Evolutionary conservation across 2,329 filamentous ascomycete species (phyloP).

Genomic region (Macrophomina tecta): DNA sequence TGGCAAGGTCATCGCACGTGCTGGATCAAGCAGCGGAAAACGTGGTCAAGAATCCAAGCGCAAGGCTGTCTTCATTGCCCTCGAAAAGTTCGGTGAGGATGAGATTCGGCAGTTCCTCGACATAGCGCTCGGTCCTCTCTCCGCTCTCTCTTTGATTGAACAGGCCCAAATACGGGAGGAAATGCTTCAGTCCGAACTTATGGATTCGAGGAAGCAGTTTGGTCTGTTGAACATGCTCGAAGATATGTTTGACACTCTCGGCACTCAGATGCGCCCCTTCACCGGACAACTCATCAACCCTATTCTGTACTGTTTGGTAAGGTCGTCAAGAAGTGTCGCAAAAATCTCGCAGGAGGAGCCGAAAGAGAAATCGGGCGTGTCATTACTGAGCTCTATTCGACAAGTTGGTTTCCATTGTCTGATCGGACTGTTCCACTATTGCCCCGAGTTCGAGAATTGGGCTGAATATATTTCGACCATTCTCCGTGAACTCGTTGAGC

Average conservation of each 20-base stretch:
- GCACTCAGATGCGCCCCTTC: slow-evolving; percentile 72
- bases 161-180: slow-evolving; percentile 57
- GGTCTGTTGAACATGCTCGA: slow-evolving; percentile 93
- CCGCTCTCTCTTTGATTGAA: slow-evolving; percentile 64
- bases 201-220: slow-evolving; percentile 78
- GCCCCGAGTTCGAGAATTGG: slow-evolving; percentile 72
- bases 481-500: slow-evolving; percentile 75
- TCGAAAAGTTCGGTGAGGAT: slow-evolving; percentile 75
- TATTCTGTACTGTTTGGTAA: slow-evolving; percentile 80
- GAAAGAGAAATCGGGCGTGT: slow-evolving; percentile 37
- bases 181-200: slow-evolving; percentile 63
- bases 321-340: slow-evolving; percentile 58
- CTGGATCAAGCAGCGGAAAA: slow-evolving; percentile 75
- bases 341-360: slow-evolving; percentile 44
- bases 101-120: slow-evolving; percentile 83
- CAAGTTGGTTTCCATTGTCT: slow-evolving; percentile 83
- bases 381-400: slow-evolving; percentile 65
- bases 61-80: slow-evolving; percentile 73
- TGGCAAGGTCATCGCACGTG: slow-evolving; percentile 83
- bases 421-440: slow-evolving; percentile 76
- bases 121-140: slow-evolving; percentile 77
- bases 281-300: slow-evolving; percentile 74
- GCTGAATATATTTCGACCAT: slow-evolving; percentile 72
- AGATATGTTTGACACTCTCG: slow-evolving; percentile 83
- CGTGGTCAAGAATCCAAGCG: slow-evolving; percentile 82